Conservation (phyloP, 2,329 filamentous ascomycete genomes). For the Cyphellophora europaea region DNA sequence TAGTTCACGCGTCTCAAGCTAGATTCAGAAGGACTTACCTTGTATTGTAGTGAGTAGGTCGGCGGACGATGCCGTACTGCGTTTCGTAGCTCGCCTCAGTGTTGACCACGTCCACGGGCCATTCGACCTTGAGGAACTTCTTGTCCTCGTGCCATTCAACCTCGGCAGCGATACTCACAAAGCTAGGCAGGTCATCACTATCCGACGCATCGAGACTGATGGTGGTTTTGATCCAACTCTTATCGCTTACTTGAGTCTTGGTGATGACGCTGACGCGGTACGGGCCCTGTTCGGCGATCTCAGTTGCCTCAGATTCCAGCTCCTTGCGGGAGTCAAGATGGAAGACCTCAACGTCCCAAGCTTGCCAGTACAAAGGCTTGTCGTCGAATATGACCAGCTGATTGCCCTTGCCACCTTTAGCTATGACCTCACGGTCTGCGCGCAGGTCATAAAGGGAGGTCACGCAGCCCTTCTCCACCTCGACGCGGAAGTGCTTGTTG, state of each 20-base stretch:
- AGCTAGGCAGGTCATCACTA: slow-evolving; percentile 51
- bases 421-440: slow-evolving; percentile 67
- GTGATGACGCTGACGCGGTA: slow-evolving; percentile 76
- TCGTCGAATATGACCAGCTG: slow-evolving; percentile 94
- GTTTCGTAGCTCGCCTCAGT: slow-evolving; percentile 93
- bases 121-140: slow-evolving; percentile 98
- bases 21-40: no score
- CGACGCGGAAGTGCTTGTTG: slow-evolving; percentile 67
- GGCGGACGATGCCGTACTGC: slow-evolving; percentile 77
- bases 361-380: slow-evolving; percentile 94
- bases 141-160: slow-evolving; percentile 97
- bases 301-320: slow-evolving; percentile 58
- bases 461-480: slow-evolving; percentile 66
- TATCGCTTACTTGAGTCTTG: slow-evolving; percentile 75
- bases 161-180: slow-evolving; percentile 69
- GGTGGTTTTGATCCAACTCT: slow-evolving; percentile 77
- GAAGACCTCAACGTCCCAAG: slow-evolving; percentile 96
- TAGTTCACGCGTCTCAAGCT: slow-evolving; percentile 20
- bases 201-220: slow-evolving; percentile 67
- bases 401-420: slow-evolving; percentile 66
- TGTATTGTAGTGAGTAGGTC: slow-evolving; percentile 97
- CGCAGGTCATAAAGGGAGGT: slow-evolving; percentile 72
- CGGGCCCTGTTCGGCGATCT: slow-evolving; percentile 60
- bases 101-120: slow-evolving; percentile 83
- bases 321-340: slow-evolving; percentile 81